phyloP scores from a whole-genome alignment of 148 eudicot genomes.

The Camellia sinensis region DNA sequence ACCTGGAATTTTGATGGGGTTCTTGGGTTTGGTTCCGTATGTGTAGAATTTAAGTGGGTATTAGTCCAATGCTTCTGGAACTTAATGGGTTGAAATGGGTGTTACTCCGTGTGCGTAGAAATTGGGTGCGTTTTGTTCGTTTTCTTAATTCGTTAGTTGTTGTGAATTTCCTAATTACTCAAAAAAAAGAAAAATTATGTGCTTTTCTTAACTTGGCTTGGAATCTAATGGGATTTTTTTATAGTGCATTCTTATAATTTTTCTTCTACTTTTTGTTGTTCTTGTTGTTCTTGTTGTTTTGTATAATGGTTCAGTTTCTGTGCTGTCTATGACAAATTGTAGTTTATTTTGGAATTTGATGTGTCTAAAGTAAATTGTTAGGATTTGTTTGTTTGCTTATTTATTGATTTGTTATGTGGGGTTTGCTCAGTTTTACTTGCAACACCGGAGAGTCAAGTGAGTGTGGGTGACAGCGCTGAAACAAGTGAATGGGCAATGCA shows the following conservation, averaged over 20 bases:
- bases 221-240: not conserved
- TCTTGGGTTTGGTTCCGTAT: no score
- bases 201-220: not conserved
- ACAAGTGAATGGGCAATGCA: slow-evolving; percentile 86
- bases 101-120: not conserved
- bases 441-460: slow-evolving; percentile 55
- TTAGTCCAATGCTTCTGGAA: not conserved
- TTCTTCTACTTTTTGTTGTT: not conserved
- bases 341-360: not conserved
- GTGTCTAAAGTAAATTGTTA: not conserved
- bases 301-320: not conserved
- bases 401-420: slow-evolving; percentile 9
- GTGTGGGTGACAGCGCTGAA: slow-evolving; percentile 55
- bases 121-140: not conserved
- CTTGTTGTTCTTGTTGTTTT: not conserved
- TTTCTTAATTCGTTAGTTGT: not conserved
- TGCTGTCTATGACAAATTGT: not conserved
- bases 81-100: not conserved
- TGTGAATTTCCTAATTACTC: no score
- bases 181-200: not conserved
- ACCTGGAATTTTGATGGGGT: not conserved
- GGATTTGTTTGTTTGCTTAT: not conserved
- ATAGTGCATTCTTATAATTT: not conserved
- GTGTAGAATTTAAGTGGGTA: not conserved
- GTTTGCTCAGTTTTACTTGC: slow-evolving; percentile 49